Evolutionary conservation across 73 alveolate species (phyloP).

Genomic region (Stentor coeruleus): DNA sequence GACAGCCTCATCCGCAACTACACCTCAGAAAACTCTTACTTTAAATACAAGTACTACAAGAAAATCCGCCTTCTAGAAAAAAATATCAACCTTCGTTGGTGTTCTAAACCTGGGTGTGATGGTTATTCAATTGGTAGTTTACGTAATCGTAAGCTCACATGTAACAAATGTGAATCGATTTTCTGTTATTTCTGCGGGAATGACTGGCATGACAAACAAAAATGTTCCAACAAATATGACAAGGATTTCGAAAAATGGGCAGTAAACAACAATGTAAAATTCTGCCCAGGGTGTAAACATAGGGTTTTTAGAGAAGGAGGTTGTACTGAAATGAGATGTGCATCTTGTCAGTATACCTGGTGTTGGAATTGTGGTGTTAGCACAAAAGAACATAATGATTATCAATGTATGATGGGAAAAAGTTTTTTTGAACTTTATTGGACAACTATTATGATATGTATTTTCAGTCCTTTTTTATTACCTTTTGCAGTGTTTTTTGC

Average conservation of each 20-base stretch:
- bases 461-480: neutral
- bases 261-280: neutral
- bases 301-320: slow-evolving; percentile 13
- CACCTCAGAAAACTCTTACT: neutral
- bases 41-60: neutral
- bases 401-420: neutral
- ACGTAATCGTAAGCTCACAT: neutral
- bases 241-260: slow-evolving; percentile 25
- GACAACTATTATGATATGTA: neutral
- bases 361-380: slow-evolving; percentile 20
- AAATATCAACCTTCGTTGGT: neutral
- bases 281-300: neutral
- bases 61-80: neutral
- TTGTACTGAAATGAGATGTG: slow-evolving; percentile 5
- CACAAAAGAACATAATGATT: neutral
- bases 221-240: neutral
- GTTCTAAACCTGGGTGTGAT: slow-evolving; percentile 10
- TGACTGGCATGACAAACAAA: slow-evolving; percentile 4
- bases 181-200: neutral
- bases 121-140: slow-evolving; percentile 18
- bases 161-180: neutral
- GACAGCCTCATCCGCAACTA: neutral
- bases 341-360: neutral
- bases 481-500: neutral
- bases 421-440: neutral